Base-by-base conservation (phyloP, 2,329 filamentous ascomycete species). In the Trichoderma sp. region DNA sequence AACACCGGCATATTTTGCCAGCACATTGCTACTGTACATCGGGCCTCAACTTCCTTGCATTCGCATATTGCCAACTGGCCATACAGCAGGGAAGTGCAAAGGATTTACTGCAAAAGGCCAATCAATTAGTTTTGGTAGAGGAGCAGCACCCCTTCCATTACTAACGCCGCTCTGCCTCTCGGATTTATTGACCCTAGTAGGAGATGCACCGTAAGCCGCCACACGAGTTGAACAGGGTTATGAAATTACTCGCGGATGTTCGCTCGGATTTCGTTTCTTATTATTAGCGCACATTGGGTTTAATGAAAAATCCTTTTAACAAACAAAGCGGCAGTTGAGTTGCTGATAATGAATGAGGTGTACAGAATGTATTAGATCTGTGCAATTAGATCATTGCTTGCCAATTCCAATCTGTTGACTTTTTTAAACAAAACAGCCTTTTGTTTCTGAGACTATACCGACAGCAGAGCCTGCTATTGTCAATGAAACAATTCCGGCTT, bases 181-280 rank as follows among this genome's bases (percentile, higher is more conserved):
- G 58, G 37, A 58, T 49, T 58, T 66, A n/a, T n/a, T 10, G 24
- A 32, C 3, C 26, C 26, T 39, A 21, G 32, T 32, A 55, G 61
- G 34, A 55, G 28, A 18, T 55, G 43, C 39, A 6, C 46, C 26
- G 37, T 66, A 58, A 66, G 63, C 63, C 63, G 63, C 63, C 63
- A 66, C 52, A 26, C 18, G 21, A n/a, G 16, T 43, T 43, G 6
- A 43, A 43, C 39, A 43, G 18, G 39, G 39, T 43, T 43, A 18
- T 43, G 4, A 43, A 43, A 43, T 43, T 43, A 43, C 39, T 43
- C 7, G 18, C 39, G n/a, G 39, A 43, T n/a, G 39, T 43, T 43
- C 6, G 39, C 16, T 18, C 16, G 39, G 8, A n/a, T n/a, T n/a
- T n/a, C 7, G 16, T n/a, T n/a, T 43, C 16, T 8, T 18, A 18